Evolutionary conservation across 2,329 filamentous ascomycete species (phyloP).

Genomic region (Trichoderma atroviride): DNA sequence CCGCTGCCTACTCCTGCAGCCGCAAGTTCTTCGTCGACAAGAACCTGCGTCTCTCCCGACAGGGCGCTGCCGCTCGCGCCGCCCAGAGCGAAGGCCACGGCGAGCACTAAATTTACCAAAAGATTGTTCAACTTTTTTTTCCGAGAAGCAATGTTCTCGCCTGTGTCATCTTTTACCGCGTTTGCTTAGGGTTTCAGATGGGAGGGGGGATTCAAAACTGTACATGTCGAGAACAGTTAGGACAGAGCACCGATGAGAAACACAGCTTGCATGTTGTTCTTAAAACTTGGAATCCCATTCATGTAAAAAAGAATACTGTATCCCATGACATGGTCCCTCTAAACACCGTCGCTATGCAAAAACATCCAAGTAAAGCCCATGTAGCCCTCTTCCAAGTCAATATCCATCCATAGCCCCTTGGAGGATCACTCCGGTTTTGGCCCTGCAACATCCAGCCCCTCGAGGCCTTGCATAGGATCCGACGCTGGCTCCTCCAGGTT

Average conservation of each 20-base stretch:
- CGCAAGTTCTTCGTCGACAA: slow-evolving; percentile 88
- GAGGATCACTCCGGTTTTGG: slow-evolving; percentile 70
- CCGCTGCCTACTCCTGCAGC: slow-evolving; percentile 78
- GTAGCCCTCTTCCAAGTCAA: background rate
- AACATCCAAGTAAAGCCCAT: slow-evolving; percentile 29
- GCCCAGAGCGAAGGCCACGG: slow-evolving; percentile 31
- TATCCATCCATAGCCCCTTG: background rate
- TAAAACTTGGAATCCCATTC: slow-evolving; percentile 2
- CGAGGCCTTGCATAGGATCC: slow-evolving; percentile 95
- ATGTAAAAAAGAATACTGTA: slow-evolving; percentile 25
- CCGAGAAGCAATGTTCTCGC: slow-evolving; percentile 17
- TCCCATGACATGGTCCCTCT: slow-evolving; percentile 30
- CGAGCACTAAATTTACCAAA: slow-evolving; percentile 29
- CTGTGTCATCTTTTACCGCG: slow-evolving; percentile 25
- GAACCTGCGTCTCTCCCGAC: slow-evolving; percentile 83
- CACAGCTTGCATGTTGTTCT: slow-evolving; percentile 22
- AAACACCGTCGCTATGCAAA: slow-evolving; percentile 54
- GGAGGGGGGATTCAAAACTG: slow-evolving; percentile 25
- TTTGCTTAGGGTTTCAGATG: slow-evolving; percentile 20
- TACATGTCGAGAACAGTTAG: slow-evolving; percentile 29
- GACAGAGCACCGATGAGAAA: slow-evolving; percentile 28
- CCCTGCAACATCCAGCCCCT: slow-evolving; percentile 90
- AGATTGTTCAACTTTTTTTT: background rate
- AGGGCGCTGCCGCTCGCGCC: slow-evolving; percentile 52
- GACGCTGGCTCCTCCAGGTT: slow-evolving; percentile 56